Conservation (phyloP, 257 asterid species). For the Solanum habrochaites region DNA sequence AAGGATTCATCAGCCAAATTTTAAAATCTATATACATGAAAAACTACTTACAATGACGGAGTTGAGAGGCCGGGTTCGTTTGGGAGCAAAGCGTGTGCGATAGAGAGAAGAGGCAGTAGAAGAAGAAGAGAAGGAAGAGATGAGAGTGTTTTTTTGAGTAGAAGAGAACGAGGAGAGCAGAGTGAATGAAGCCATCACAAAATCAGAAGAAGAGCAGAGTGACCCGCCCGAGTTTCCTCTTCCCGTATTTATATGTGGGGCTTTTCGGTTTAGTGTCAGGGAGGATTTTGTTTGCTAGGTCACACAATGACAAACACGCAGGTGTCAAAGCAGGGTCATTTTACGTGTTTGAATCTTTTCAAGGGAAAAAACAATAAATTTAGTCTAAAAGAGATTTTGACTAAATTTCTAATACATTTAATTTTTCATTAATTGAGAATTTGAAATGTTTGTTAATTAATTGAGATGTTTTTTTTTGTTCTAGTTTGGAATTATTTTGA, state of each 20-base stretch:
- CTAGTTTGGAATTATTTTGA: not conserved
- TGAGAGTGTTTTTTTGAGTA: not conserved
- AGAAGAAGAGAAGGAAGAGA: conserved; percentile 13
- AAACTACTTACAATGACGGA: not conserved
- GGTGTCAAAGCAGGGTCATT: not conserved
- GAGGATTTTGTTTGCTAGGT: not conserved
- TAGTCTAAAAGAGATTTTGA: not conserved
- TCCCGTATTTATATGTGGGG: not conserved
- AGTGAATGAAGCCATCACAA: conserved; percentile 33
- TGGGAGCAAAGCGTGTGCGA: conserved; percentile 2
- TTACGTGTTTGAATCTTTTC: no score
- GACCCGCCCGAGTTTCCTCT: not conserved
- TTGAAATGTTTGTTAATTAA: not conserved
- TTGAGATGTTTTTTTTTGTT: not conserved
- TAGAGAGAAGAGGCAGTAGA: conserved; percentile 5
- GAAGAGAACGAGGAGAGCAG: conserved; percentile 12
- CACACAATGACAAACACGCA: not conserved
- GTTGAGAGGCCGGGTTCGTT: not conserved
- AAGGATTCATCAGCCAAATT: not conserved
- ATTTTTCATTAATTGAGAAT: not conserved
- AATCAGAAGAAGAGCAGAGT: not conserved
- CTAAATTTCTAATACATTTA: not conserved
- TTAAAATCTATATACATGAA: not conserved
- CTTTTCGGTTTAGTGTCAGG: not conserved
- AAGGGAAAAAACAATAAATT: no score